Evolutionary conservation across 192 early-diverging fungal genomes (phyloP), one percentile per base, ranked within the genome.

Genomic region (Chytriomyces confervae): DNA sequence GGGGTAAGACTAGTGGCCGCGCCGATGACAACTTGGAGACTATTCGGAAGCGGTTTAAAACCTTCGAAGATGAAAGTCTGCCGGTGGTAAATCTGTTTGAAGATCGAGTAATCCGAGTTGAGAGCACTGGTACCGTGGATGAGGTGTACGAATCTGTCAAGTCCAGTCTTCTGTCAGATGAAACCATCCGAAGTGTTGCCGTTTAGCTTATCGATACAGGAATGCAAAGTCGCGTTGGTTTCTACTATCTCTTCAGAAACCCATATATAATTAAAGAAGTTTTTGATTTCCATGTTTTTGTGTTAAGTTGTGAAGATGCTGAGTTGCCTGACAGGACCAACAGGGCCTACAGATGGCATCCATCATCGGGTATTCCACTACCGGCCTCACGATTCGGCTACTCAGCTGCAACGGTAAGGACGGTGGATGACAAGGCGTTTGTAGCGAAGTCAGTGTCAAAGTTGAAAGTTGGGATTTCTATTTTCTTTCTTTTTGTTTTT

Each of bases 11-110:
- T 1, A 87, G 85, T 43, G 89, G 89, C 8, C 77, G 89, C 8
- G 79, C 87, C 29, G 89, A 90, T 67, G 89, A 90, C 50, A 90
- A 91, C 75, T 7, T 88, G 46, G 87, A 87, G 62, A 81, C 75
- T 16, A 90, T 90, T 48, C 76, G 81, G 63, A 90, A 87, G 75
- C 80, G 88, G 49, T 78, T 86, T 43, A 69, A 78, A 44, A 87
- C 77, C 24, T 89, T 86, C 51, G 61, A 69, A 20, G 69, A 85
- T 65, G 77, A 68, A 7, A 79, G 76, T 23, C 62, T 86, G 71
- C 86, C 86, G 49, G 86, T 87, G 7, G 77, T 87, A 36, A 70
- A 80, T 11, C 76, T 85, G 61, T 87, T 76, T 70, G 73, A 60
- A 27, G 72, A 71, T 6, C 61, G 72, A 60, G 65, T 77, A 7